Evolutionary conservation across 805 yeast species (phyloP).

Genomic region (Zygosaccharomyces gambellarensis): DNA sequence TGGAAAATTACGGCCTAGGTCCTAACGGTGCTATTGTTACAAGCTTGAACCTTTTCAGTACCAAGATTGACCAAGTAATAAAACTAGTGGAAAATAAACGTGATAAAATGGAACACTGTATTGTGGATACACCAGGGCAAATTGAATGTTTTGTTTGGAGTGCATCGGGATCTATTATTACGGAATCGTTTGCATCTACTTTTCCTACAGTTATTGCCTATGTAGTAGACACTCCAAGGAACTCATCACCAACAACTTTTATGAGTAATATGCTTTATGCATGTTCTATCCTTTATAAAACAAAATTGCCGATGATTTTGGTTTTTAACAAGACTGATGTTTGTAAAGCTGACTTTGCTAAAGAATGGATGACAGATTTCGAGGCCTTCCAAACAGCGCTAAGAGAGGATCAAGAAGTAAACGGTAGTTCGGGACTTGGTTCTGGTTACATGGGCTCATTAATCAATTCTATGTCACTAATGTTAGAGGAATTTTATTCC

Average conservation of each 20-base stretch:
- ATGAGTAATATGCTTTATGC: slow-evolving; percentile 98
- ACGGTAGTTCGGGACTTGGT: slow-evolving; percentile 46
- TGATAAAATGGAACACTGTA: slow-evolving; percentile 56
- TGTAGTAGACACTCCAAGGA: slow-evolving; percentile 93
- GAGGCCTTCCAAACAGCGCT: slow-evolving; percentile 84
- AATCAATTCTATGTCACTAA: slow-evolving; percentile 90
- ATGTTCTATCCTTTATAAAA: slow-evolving; percentile 91
- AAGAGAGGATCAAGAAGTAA: slow-evolving; percentile 58
- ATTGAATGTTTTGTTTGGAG: slow-evolving; percentile 98
- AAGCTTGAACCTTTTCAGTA: slow-evolving; percentile 82
- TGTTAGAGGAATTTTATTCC: slow-evolving; percentile 93
- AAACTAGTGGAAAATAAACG: slow-evolving; percentile 73
- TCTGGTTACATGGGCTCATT: slow-evolving; percentile 93
- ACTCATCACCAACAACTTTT: slow-evolving; percentile 90
- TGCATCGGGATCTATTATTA: slow-evolving; percentile 93
- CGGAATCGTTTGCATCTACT: slow-evolving; percentile 93
- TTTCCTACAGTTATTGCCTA: slow-evolving; percentile 96
- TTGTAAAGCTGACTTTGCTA: slow-evolving; percentile 76
- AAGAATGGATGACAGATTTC: slow-evolving; percentile 96
- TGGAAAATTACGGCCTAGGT: slow-evolving; percentile 92
- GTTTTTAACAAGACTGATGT: slow-evolving; percentile 96
- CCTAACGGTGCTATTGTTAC: slow-evolving; percentile 99
- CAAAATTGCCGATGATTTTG: slow-evolving; percentile 92
- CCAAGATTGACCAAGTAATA: slow-evolving; percentile 94
- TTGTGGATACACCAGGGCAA: slow-evolving; percentile 97